Base-by-base conservation (phyloP, 164 flowering plant genomes). In the Cinnamomum micranthum region DNA sequence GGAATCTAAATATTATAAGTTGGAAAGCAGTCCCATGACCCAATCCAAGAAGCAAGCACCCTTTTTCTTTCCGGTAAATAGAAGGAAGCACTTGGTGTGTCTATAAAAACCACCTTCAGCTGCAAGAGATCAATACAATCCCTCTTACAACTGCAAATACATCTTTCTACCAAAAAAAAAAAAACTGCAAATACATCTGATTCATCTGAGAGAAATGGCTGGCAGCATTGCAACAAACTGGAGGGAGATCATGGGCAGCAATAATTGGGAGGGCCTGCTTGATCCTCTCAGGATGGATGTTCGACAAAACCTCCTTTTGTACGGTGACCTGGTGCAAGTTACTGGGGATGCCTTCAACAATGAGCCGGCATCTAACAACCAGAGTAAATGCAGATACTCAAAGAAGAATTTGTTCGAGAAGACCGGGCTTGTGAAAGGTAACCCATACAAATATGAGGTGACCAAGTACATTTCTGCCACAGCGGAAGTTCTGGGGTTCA, bases 231-330 rank as follows among this genome's bases (percentile, higher is more conserved):
- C 47, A 1, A 0, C 0, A 41, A 77, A 76, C 65, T 90, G 93
- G 97, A 76, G 71, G 77, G 28, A 60, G 11, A 82, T 89, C 2
- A 85, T 85, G 28, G 95, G 97, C 60, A 64, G 74, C 27, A 68
- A 75, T 28, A 27, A 86, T 65, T 92, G 97, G 97, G 76, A 84
- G 0, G 75, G 68, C 24, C 79, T 90, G 2, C 51, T 90, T 6
- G 87, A 89, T 14, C 97, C 97, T 35, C 85, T 87, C 0, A 83
- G 86, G 73, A 55, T 75, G 2, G 89, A 88, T 60, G 88, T 92
- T 59, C 84, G 97, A 0, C 80, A 74, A 28, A 82, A 73, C 78
- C 64, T 88, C 10, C 76, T 90, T 33, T 87, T 78, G 71, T 88
- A 87, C 14, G 89, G 91, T 9, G 85, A 84, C 20, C 68, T 70